Conservation (phyloP, 129 eudicot genomes). For the Artemisia argyi region DNA sequence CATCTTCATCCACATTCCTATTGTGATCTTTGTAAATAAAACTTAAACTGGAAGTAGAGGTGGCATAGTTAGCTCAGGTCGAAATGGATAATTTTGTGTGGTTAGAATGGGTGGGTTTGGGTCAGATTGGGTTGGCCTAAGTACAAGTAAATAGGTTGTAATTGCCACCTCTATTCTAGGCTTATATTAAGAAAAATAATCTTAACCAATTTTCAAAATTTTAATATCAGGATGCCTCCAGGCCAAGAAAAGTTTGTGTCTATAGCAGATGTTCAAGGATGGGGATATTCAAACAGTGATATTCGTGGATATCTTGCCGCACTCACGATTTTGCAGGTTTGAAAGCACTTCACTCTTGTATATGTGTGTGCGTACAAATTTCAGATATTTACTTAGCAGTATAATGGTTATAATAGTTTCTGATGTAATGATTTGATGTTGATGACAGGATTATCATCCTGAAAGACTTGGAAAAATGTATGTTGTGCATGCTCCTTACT, state of each 20-base stretch:
- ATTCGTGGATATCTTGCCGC: slow-evolving; percentile 59
- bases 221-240: slow-evolving; percentile 46
- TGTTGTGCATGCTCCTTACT: slow-evolving; percentile 61
- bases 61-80: neutral
- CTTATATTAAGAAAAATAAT: neutral
- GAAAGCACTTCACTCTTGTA: slow-evolving; percentile 1
- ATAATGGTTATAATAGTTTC: slow-evolving; percentile 11
- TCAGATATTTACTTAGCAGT: slow-evolving; percentile 2
- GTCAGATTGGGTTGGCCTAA: neutral
- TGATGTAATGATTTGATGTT: slow-evolving; percentile 22
- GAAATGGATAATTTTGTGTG: neutral
- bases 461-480: slow-evolving; percentile 85
- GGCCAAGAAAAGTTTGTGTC: slow-evolving; percentile 70
- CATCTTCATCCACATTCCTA: neutral
- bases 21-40: neutral
- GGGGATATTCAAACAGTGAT: slow-evolving; percentile 68
- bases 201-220: neutral
- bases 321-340: slow-evolving; percentile 69
- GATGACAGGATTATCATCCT: slow-evolving; percentile 85
- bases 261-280: slow-evolving; percentile 72
- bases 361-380: slow-evolving; percentile 12
- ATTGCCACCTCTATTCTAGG: neutral
- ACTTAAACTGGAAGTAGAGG: neutral
- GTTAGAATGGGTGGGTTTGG: neutral
- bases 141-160: neutral